A percentile compares a stretch with the other conserved stretches of the same genome.
Evolutionary conservation across 495 filamentous ascomycete genomes (phyloP).

Genomic region (Penicillium psychrofluorescens): DNA sequence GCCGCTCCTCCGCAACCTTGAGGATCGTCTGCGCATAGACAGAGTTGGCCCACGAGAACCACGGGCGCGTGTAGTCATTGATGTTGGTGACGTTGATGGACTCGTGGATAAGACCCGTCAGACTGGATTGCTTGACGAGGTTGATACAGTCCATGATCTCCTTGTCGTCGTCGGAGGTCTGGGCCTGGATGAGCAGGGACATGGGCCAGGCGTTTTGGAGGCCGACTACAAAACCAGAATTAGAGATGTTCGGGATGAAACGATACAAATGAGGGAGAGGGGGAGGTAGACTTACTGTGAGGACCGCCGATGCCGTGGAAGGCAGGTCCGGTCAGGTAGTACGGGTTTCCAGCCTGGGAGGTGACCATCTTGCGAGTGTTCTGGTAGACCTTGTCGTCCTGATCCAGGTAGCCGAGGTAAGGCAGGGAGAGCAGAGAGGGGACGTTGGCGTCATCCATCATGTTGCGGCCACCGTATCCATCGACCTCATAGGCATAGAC

Average conservation of each 20-base stretch:
- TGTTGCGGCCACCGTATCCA: conserved; percentile 80
- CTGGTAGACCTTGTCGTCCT: conserved; percentile 62
- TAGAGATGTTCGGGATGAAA: neutral
- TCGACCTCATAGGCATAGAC: conserved; percentile 98
- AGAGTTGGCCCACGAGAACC: conserved; percentile 98
- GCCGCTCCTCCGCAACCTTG: conserved; percentile 78
- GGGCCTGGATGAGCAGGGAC: conserved; percentile 82
- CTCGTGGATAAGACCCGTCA: conserved; percentile 82
- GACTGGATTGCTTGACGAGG: conserved; percentile 65
- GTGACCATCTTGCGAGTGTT: conserved; percentile 94
- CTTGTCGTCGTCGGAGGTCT: conserved; percentile 78
- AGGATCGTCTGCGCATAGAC: conserved; percentile 93
- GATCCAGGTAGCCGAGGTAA: conserved; percentile 71
- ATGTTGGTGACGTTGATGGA: conserved; percentile 76
- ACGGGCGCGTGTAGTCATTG: conserved; percentile 73
- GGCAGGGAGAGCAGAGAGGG: conserved; percentile 85
- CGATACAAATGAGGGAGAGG: neutral
- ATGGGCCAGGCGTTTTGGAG: conserved; percentile 94
- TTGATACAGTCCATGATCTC: conserved; percentile 70
- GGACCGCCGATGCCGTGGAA: conserved; percentile 88
- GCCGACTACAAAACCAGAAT: conserved; percentile 45
- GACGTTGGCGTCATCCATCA: conserved; percentile 98
- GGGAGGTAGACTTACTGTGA: conserved; percentile 33
- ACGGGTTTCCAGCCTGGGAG: conserved; percentile 72
- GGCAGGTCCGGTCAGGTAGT: conserved; percentile 69